These are phyloP conservation scores for Candida ficus DNA, from an alignment of 805 yeast species.

Conservation along the genomic window DNA sequence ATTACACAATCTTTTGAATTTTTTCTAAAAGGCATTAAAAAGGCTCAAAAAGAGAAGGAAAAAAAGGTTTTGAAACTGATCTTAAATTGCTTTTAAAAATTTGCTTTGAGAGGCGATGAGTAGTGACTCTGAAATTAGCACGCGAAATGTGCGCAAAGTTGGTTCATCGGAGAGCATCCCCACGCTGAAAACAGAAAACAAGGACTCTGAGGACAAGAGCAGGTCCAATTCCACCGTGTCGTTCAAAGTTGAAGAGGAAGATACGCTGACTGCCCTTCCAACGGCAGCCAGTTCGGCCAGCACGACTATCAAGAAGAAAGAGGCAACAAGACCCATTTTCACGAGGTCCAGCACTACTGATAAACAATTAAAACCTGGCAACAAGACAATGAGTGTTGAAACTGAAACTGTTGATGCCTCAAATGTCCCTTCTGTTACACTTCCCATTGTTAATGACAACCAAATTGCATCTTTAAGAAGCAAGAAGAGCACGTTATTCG, in stretches of 20 bases:
- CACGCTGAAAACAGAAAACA: too few relatives aligned
- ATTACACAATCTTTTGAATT: too few relatives aligned
- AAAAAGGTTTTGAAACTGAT: too few relatives aligned
- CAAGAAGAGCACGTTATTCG: slow-evolving; percentile 31
- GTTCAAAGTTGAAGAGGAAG: slow-evolving; percentile 1
- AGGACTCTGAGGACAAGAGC: too few relatives aligned
- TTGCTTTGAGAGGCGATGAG: too few relatives aligned
- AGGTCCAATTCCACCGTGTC: slow-evolving; percentile 6
- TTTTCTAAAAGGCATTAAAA: too few relatives aligned
- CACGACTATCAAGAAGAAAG: slow-evolving; percentile 17
- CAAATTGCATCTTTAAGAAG: slow-evolving; percentile 28
- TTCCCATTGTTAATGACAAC: slow-evolving; percentile 20
- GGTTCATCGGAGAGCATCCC: too few relatives aligned
- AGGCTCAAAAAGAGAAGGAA: too few relatives aligned
- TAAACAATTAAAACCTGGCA: slow-evolving; percentile 13
- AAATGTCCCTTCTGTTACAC: slow-evolving; percentile 21
- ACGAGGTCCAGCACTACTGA: slow-evolving; percentile 23
- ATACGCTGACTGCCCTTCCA: slow-evolving; percentile 1
- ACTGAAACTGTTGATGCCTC: slow-evolving; percentile 56
- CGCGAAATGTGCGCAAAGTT: too few relatives aligned
- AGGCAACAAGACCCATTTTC: slow-evolving; percentile 20
- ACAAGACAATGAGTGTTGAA: slow-evolving; percentile 47
- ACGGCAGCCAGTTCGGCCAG: background rate
- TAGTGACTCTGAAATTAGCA: too few relatives aligned
- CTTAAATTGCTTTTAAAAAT: too few relatives aligned